phyloP scores from a whole-genome alignment of 2,329 filamentous ascomycete genomes.

The Beauveria pseudobassiana region DNA sequence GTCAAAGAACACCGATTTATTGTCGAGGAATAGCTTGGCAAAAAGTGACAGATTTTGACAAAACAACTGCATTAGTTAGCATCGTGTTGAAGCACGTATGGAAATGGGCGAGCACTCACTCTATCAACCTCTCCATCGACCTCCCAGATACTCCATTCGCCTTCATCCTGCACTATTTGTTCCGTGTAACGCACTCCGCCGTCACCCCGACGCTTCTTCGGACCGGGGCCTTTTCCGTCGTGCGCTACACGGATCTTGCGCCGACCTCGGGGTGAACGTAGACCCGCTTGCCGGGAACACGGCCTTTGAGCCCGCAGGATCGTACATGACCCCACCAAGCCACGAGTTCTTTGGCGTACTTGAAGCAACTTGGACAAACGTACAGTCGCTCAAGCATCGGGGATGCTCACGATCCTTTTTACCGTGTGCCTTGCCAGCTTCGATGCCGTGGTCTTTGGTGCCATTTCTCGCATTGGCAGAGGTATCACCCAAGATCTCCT shows the following conservation, averaged over 20 bases:
- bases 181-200: conserved; percentile 32
- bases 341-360: conserved; percentile 64
- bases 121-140: conserved; percentile 83
- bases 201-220: conserved; percentile 32
- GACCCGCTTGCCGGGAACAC: conserved; percentile 61
- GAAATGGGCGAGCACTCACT: conserved; percentile 33
- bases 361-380: conserved; percentile 90
- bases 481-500: conserved; percentile 54
- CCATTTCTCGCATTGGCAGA: conserved; percentile 23
- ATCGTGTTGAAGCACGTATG: neutral
- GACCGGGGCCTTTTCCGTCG: conserved; percentile 22
- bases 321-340: conserved; percentile 52
- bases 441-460: conserved; percentile 19
- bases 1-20: conserved; percentile 97
- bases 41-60: conserved; percentile 94
- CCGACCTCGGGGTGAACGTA: conserved; percentile 53
- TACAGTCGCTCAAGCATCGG: conserved; percentile 62
- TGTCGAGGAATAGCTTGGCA: conserved; percentile 94
- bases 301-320: conserved; percentile 44
- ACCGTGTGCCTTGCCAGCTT: conserved; percentile 19
- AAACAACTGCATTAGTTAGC: conserved; percentile 53
- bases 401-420: conserved; percentile 28
- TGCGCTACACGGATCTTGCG: conserved; percentile 32
- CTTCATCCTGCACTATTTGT: conserved; percentile 47
- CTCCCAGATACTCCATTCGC: conserved; percentile 82